Evolutionary conservation across 139 green algal species (phyloP).

Genomic region (Prasinococcaceae sp.): DNA sequence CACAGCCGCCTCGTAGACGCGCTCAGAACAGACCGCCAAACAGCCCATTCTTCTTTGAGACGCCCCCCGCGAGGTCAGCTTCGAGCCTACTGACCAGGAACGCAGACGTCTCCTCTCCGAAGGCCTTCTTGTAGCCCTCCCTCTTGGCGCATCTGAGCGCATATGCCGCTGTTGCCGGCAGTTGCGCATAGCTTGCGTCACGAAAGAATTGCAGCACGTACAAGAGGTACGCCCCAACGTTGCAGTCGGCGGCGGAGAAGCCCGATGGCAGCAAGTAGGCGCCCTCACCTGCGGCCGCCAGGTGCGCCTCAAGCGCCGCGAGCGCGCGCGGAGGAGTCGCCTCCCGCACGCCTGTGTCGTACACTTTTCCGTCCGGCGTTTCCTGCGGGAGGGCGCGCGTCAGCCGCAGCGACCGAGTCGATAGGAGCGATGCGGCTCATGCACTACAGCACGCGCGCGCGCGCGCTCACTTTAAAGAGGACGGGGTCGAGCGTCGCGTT

Average conservation of each 20-base stretch:
- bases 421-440: too few relatives aligned
- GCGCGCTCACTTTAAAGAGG: too few relatives aligned
- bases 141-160: not conserved
- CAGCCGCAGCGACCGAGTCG: too few relatives aligned
- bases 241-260: conserved; percentile 14
- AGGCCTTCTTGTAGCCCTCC: conserved; percentile 12
- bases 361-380: not conserved
- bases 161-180: conserved; percentile 9
- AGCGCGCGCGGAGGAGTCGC: not conserved
- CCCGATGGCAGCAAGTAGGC: not conserved
- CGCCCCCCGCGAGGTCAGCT: not conserved
- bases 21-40: too few relatives aligned
- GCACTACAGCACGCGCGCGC: too few relatives aligned
- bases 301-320: not conserved
- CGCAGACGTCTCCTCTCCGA: not conserved
- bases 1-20: too few relatives aligned
- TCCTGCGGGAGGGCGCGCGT: too few relatives aligned
- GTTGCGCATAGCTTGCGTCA: conserved; percentile 3
- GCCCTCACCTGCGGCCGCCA: not conserved
- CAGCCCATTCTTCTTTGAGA: too few relatives aligned
- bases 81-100: not conserved
- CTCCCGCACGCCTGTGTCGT: conserved; percentile 3
- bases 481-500: conserved; percentile 14
- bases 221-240: conserved; percentile 11
- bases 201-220: conserved; percentile 19